Conservation (phyloP, 2,329 filamentous ascomycete genomes). For the Fusarium devonianum region DNA sequence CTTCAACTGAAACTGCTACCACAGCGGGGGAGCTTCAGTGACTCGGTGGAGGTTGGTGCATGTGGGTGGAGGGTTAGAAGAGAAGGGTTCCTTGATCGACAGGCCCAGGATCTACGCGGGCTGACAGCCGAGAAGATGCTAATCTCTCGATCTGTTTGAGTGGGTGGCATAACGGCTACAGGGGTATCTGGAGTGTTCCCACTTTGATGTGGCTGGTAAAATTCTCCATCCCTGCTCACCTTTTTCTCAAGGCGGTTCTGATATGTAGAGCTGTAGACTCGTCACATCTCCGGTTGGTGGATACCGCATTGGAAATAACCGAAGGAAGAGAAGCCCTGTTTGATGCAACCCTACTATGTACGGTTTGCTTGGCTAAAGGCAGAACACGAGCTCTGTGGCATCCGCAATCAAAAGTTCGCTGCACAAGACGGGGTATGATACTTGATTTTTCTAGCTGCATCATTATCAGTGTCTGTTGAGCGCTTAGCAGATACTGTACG, state of each 20-base stretch:
- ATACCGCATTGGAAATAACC: neutral
- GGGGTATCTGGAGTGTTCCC: neutral
- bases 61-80: too few species aligned
- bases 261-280: too few species aligned
- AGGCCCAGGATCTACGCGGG: conserved; percentile 1
- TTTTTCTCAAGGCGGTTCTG: too few species aligned
- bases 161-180: conserved; percentile 2
- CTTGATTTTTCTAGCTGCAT: conserved; percentile 10
- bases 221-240: neutral
- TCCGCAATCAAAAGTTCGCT: conserved; percentile 26
- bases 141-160: conserved; percentile 11
- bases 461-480: conserved; percentile 4
- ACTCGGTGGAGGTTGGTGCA: too few species aligned
- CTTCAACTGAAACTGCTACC: too few species aligned
- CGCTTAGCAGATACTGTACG: conserved; percentile 9
- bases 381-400: conserved; percentile 25
- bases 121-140: conserved; percentile 6
- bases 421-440: neutral
- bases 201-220: neutral
- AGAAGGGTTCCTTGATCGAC: too few species aligned
- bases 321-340: conserved; percentile 3
- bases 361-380: neutral
- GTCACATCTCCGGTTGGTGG: conserved; percentile 1
- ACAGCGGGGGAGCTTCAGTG: too few species aligned
- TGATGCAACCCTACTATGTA: conserved; percentile 4